Evolutionary conservation across 371 early-diverging fungal species (phyloP), one percentile per base, ranked within the genome.

Genomic region (Mucor irregularis): DNA sequence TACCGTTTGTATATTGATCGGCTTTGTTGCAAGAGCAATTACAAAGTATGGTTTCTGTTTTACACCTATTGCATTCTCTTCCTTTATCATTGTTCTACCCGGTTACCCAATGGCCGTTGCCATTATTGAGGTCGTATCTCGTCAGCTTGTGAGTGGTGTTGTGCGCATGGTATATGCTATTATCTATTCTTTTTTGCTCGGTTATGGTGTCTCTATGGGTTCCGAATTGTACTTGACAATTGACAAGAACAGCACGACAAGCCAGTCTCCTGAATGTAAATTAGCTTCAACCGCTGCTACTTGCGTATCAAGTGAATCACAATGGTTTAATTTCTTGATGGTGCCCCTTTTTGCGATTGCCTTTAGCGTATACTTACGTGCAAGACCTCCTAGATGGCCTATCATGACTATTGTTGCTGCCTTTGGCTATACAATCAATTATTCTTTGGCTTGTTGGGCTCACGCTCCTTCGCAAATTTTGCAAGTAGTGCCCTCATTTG

Each of bases 111-210:
- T 94, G 58, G 88, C 93, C 0, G 78, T 87, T 19, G 74, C 86
- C 10, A 83, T 93, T 53, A 84, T 91, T 35, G 95, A 95, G 56
- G 69, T 95, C 10, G 83, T 89, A 1, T 90, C 94, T 2, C 80
- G 93, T 7, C 93, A 93, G 62, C 72, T 93, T 49, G 86, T 92
- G n/a, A 87, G 91, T 11, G 95, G 95, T 10, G 89, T 91, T 1
- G 87, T 93, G 8, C 84, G 92, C 5, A 76, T 92, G 53, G 90
- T 91, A 24, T 87, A 90, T 62, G 83, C 92, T 3, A 73, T 95
- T 8, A 69, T 94, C 6, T 86, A 87, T 17, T 87, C 91, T 1
- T 85, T 93, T 50, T 60, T 91, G 33, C 77, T 91, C 7, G 88
- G 90, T 3, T 93, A 89, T 54, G 94, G 93, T 26, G 75, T 92